Conservation (phyloP, 2,329 filamentous ascomycete species). For the Monilinia fructigena region DNA sequence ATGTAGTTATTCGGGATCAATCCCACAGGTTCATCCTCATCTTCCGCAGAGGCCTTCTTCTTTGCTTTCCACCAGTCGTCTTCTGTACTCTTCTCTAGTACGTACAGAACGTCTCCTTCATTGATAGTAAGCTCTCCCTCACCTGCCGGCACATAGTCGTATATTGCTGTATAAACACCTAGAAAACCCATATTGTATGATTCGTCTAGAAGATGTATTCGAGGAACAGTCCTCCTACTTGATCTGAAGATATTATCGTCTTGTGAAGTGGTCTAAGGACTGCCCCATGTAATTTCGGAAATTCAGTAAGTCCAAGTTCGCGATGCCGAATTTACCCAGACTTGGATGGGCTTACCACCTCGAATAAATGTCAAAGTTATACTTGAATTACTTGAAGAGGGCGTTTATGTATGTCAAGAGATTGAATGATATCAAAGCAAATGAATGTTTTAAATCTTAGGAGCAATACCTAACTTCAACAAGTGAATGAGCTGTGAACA, state of each 20-base stretch:
- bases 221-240: constrained; percentile 27
- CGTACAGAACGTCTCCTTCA: constrained; percentile 85
- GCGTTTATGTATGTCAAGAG: not conserved
- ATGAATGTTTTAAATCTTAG: constrained; percentile 18
- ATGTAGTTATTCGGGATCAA: constrained; percentile 90
- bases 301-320: constrained; percentile 23
- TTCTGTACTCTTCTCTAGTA: constrained; percentile 67
- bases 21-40: constrained; percentile 42
- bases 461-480: constrained; percentile 10
- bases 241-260: constrained; percentile 31
- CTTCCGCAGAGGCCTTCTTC: constrained; percentile 44
- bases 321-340: constrained; percentile 23
- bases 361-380: constrained; percentile 19
- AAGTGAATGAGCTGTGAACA: not conserved
- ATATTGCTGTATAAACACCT: constrained; percentile 85
- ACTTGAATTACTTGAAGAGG: constrained; percentile 17
- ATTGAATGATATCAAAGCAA: constrained; percentile 16
- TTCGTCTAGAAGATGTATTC: constrained; percentile 20
- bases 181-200: constrained; percentile 74
- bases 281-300: constrained; percentile 36
- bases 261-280: constrained; percentile 32
- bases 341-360: constrained; percentile 16
- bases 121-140: constrained; percentile 80
- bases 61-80: constrained; percentile 77
- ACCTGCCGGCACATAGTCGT: constrained; percentile 86